Conservation (phyloP, 441 rosid species). For the Populus hybrid region DNA sequence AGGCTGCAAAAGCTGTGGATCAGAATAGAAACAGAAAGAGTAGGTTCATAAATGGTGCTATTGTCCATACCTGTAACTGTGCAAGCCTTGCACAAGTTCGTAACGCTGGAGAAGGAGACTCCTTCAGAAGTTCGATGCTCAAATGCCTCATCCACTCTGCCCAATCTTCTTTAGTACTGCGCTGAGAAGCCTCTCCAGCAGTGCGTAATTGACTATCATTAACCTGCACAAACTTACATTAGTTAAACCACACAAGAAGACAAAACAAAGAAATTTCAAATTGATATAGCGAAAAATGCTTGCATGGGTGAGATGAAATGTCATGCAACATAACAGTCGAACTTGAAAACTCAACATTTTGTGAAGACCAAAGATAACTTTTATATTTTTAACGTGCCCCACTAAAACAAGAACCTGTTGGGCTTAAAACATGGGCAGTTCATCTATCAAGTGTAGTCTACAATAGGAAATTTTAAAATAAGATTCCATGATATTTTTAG, state of each 20-base stretch:
- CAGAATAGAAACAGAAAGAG: constrained; percentile 21
- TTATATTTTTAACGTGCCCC: not conserved
- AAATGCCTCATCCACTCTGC: constrained; percentile 99
- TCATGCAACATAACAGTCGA: not conserved
- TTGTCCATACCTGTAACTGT: constrained; percentile 74
- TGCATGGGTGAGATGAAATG: not conserved
- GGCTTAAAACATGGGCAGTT: not conserved
- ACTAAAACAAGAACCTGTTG: not conserved
- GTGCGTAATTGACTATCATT: constrained; percentile 90
- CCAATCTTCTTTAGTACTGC: constrained; percentile 99
- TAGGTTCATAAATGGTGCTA: constrained; percentile 13
- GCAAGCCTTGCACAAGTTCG: constrained; percentile 99
- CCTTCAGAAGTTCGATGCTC: constrained; percentile 95
- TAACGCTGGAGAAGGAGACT: constrained; percentile 99
- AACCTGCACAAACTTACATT: constrained; percentile 43
- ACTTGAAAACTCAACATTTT: not conserved
- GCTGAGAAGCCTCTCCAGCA: constrained; percentile 99
- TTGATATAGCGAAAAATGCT: not conserved
- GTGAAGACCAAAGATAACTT: not conserved
- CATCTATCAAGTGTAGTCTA: not conserved
- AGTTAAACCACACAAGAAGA: not conserved
- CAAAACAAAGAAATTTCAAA: not conserved
- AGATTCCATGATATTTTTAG: not conserved
- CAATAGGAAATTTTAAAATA: not conserved
- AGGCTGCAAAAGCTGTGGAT: constrained; percentile 67